Evolutionary conservation across 2,329 filamentous ascomycete species (phyloP).

Genomic region (Penicillium oxalicum): DNA sequence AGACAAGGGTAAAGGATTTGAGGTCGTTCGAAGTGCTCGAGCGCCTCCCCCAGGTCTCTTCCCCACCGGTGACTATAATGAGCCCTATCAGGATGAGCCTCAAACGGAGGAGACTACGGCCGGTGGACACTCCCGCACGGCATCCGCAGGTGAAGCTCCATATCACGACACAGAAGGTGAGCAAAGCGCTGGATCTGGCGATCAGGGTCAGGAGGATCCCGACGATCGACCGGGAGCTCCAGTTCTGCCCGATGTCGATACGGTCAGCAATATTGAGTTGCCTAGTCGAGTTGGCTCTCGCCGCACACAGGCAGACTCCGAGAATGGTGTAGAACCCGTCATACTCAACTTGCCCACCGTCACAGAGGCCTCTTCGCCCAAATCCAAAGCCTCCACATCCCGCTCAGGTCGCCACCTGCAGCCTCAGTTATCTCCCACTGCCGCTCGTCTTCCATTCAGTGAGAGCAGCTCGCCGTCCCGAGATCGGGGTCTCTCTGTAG

Average conservation of each 20-base stretch:
- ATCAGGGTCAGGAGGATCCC: constrained; percentile 10
- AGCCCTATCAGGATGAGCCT: constrained; percentile 56
- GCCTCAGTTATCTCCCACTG: constrained; percentile 22
- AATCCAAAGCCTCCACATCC: constrained; percentile 9
- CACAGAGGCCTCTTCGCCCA: constrained; percentile 15
- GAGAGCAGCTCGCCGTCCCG: constrained; percentile 32
- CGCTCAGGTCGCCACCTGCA: constrained; percentile 21
- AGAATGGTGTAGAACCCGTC: constrained; percentile 11
- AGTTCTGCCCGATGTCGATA: constrained; percentile 55
- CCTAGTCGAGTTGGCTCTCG: constrained; percentile 60
- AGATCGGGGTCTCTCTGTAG: constrained; percentile 32
- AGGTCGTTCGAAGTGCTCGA: constrained; percentile 84
- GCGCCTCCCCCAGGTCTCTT: constrained; percentile 70
- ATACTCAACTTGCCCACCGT: constrained; percentile 15
- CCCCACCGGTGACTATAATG: constrained; percentile 55
- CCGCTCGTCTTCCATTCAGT: constrained; percentile 40
- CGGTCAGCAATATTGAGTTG: constrained; percentile 55
- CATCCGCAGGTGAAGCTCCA: constrained; percentile 18
- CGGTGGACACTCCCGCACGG: constrained; percentile 20
- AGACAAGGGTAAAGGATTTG: constrained; percentile 93
- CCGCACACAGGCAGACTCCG: constrained; percentile 42
- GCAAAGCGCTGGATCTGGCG: neutral
- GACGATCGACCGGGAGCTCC: constrained; percentile 32
- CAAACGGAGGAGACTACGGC: constrained; percentile 22
- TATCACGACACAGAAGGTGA: constrained; percentile 26